Evolutionary conservation across 441 rosid species (phyloP), one percentile per base, ranked within the genome.

Genomic region (Pelargonium fulgidum): DNA sequence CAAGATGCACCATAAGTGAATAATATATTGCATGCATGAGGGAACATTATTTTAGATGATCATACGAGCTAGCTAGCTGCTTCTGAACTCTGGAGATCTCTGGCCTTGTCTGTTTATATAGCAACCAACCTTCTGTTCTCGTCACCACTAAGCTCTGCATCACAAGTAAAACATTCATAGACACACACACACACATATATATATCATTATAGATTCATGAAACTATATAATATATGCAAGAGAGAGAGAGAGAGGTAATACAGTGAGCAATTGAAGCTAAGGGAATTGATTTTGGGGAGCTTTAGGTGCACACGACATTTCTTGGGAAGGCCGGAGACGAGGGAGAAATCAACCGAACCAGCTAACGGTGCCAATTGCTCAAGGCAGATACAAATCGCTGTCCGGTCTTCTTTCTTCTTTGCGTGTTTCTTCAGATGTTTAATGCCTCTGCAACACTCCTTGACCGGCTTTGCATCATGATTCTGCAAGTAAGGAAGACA

Each of bases 391-490:
- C 62, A 56, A 22, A 56, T 56, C 3, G 62, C 62, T 22, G 22
- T 56, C 62, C 62, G 62, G 62, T 56, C 62, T 19, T 56, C 62
- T 22, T 56, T 22, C 62, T 56, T 56, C 62, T 56, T 56, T 10
- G 62, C 62, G 62, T 56, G 62, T 22, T 56, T 56, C 26, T 22
- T 17, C 12, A 56, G 62, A 22, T 22, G 62, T 20, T 56, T 56
- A 11, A 56, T 22, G 62, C 62, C 62, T 19, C 62, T 56, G 29
- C 62, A 56, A 19, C 62, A 56, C 24, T 56, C 62, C 13, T 56
- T 56, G 10, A 12, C 26, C 7, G 62, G 62, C 62, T 56, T 56
- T 2, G 24, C 22, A 8, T 56, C 26, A 29, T 22, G 26, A 1
- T 3, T 19, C 62, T 56, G 62, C 62, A 56, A 17, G 62, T 7